These are phyloP conservation scores for Diospyros lotus DNA, from an alignment of 148 eudicot genomes.

Conservation along the genomic window DNA sequence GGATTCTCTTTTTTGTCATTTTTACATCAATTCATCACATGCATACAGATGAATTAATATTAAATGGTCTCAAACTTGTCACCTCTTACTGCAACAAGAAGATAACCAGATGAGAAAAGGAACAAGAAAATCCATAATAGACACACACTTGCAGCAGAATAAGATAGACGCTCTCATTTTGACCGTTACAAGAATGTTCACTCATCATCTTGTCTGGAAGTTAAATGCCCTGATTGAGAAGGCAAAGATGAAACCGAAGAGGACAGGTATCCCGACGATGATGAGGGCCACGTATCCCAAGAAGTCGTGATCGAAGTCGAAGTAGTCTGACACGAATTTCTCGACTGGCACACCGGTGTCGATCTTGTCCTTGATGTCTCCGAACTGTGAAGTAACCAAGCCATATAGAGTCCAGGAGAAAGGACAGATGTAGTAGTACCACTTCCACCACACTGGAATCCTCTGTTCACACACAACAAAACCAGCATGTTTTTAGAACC, in stretches of 20 bases:
- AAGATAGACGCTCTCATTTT: no score
- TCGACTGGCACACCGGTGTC: slow-evolving; percentile 29
- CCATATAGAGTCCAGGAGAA: slow-evolving; percentile 64
- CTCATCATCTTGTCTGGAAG: slow-evolving; percentile 47
- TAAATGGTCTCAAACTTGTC: no score
- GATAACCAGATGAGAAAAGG: no score
- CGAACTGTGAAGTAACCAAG: slow-evolving; percentile 54
- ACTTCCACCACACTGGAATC: slow-evolving; percentile 58
- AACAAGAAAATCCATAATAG: no score
- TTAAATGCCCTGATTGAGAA: slow-evolving; percentile 47
- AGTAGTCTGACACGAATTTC: slow-evolving; percentile 32
- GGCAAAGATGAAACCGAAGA: slow-evolving; percentile 50
- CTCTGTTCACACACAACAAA: slow-evolving; percentile 19
- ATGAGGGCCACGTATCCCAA: slow-evolving; percentile 43
- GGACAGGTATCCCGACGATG: slow-evolving; percentile 31
- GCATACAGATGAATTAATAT: no score
- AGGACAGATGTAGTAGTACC: slow-evolving; percentile 63
- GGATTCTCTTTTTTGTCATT: no score
- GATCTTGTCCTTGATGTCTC: slow-evolving; percentile 28
- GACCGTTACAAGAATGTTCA: no score
- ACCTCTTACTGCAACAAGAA: no score
- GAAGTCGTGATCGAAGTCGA: slow-evolving; percentile 43
- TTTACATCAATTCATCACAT: no score
- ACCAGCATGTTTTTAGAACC: not conserved
- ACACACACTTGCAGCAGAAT: no score